Evolutionary conservation across 2,329 filamentous ascomycete genomes (phyloP).

Genomic region (Whalleya microplaca): DNA sequence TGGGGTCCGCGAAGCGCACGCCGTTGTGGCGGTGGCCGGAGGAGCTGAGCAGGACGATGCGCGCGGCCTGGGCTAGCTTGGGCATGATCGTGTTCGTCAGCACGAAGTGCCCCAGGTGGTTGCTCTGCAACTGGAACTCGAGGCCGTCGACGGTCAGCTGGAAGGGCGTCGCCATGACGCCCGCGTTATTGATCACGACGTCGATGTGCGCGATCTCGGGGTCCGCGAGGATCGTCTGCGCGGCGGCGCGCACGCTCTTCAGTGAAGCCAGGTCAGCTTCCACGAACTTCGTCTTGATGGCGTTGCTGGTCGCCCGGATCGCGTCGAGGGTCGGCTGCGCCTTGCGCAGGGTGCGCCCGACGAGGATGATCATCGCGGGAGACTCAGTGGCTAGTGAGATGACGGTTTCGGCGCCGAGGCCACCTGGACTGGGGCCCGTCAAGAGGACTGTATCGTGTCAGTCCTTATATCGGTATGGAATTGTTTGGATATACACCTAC

Average conservation of each 20-base stretch:
- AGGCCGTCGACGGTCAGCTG: conserved; percentile 37
- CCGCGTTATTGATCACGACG: conserved; percentile 41
- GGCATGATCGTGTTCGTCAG: conserved; percentile 34
- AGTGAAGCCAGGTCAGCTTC: conserved; percentile 35
- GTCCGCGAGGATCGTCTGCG: conserved; percentile 35
- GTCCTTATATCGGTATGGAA: neutral
- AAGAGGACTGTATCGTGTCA: conserved; percentile 33
- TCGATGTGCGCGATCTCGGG: conserved; percentile 35
- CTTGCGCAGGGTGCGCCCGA: conserved; percentile 34
- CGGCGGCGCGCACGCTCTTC: conserved; percentile 37
- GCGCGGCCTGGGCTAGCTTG: conserved; percentile 27
- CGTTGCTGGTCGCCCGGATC: conserved; percentile 27
- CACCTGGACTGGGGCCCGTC: conserved; percentile 38
- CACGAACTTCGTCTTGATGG: conserved; percentile 33
- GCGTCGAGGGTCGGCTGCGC: conserved; percentile 34
- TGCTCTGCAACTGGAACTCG: conserved; percentile 40
- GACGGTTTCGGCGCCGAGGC: conserved; percentile 38
- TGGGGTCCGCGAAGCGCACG: conserved; percentile 36
- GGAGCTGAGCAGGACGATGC: conserved; percentile 30
- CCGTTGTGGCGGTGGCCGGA: conserved; percentile 28
- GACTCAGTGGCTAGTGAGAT: conserved; percentile 35
- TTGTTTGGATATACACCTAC: neutral
- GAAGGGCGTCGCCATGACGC: conserved; percentile 46
- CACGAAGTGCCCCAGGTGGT: conserved; percentile 41
- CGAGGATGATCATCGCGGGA: conserved; percentile 35